A percentile compares a stretch with the other conserved stretches of the same genome.
phyloP scores from a whole-genome alignment of 495 filamentous ascomycete genomes.

The Aspergillus wentii region DNA sequence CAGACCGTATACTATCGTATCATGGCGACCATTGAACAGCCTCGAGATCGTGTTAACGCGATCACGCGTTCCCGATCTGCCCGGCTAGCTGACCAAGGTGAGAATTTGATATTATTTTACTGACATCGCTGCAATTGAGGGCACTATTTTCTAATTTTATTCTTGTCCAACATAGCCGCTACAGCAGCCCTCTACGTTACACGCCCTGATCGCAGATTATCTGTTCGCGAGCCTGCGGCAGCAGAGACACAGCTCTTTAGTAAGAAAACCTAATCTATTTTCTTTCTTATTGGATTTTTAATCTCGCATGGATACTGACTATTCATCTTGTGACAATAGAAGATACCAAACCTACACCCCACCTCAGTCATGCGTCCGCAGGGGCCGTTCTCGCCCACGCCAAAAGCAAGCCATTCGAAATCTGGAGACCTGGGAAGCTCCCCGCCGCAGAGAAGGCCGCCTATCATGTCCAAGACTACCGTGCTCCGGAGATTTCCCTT shows the following conservation, averaged over 20 bases:
- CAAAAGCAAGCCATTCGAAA: conserved; percentile 54
- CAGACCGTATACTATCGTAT: conserved; percentile 11
- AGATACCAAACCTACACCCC: conserved; percentile 62
- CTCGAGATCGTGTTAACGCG: conserved; percentile 9
- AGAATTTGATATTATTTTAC: no score
- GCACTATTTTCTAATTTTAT: conserved; percentile 11
- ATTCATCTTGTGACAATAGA: conserved; percentile 45
- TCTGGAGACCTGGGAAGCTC: conserved; percentile 56
- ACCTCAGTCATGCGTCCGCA: conserved; percentile 65
- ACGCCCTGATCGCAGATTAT: conserved; percentile 34
- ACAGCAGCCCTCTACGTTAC: conserved; percentile 50
- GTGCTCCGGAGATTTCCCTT: conserved; percentile 47
- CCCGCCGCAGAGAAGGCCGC: conserved; percentile 66
- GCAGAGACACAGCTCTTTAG: conserved; percentile 18
- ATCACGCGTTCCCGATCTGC: conserved; percentile 22
- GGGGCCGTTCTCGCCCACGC: conserved; percentile 71
- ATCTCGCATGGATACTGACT: conserved; percentile 5
- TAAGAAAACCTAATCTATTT: no score
- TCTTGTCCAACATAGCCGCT: conserved; percentile 38
- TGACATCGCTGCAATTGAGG: no score
- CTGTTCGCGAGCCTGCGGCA: conserved; percentile 25
- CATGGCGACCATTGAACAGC: conserved; percentile 29
- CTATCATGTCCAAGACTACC: conserved; percentile 62
- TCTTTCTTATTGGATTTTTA: conserved; percentile 8
- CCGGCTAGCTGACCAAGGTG: conserved; percentile 40